Base-by-base conservation (phyloP, 2,329 filamentous ascomycete species). In the Teratosphaeria destructans region DNA sequence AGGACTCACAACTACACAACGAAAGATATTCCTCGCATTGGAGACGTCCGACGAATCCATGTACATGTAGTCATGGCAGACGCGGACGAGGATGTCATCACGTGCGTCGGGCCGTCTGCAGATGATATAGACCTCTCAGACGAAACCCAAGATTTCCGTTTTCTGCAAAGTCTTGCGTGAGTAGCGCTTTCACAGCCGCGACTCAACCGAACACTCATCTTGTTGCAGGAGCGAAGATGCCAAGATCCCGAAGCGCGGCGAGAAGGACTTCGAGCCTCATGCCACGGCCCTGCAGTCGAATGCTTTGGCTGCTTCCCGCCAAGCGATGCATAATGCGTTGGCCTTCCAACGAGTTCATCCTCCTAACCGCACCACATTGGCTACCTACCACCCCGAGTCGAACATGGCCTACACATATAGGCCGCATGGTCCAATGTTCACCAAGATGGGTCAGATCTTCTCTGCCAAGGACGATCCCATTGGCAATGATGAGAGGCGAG, bases 241-340 rank as follows among this genome's bases (percentile, higher is more conserved):
- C 56, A 84, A 85, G 66, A 82, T 92, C 11, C 90, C 95, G 39
- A 91, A 93, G 65, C 90, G 91, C 64, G 94, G 94, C 62, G 91
- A 95, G 73, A 99, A 99, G 74, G 94, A 99, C 76, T 99, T 96
- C 73, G 94, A 97, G 76, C 86, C 89, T 32, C 91, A 97, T 75
- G 89, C 89, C 55, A 97, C 94, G 2, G 82, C 84, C 35, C 84
- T 89, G 35, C 94, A 99, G 74, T 85, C 87, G 64, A 81, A 82
- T 59, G 83, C 87, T 8, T 85, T 99, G 57, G 87, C 90, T 69
- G 83, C 88, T 54, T 95, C 90, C 63, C 85, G 93, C 58, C 81
- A 82, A 66, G 93, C 92, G 23, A 94, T 99, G 88, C 89, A 95
- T 74, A 86, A 90, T 67, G 92, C 93, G 2, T 81, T 97, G 59